phyloP scores from a whole-genome alignment of 1,139 yeast species.

The Spencermartinsiella ligniputridi region DNA sequence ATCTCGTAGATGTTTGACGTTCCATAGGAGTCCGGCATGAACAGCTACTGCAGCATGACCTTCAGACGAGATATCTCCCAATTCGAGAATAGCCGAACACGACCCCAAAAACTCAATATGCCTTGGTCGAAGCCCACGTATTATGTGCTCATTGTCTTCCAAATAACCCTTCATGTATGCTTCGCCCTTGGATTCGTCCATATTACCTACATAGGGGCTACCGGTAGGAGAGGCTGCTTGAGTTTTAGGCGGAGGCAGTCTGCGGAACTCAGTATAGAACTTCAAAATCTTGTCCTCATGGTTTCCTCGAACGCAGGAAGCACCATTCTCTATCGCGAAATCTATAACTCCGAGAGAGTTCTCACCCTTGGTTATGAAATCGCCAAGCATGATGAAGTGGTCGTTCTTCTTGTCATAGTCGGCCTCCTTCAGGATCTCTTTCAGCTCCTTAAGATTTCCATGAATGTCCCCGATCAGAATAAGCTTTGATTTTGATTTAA shows the following conservation, averaged over 20 bases:
- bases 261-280: constrained; percentile 57
- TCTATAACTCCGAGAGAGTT: constrained; percentile 67
- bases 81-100: constrained; percentile 59
- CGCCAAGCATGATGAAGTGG: constrained; percentile 72
- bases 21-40: constrained; percentile 76
- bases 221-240: constrained; percentile 11
- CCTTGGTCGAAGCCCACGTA: constrained; percentile 51
- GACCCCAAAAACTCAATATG: constrained; percentile 56
- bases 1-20: constrained; percentile 44
- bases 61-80: constrained; percentile 57
- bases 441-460: constrained; percentile 61
- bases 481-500: constrained; percentile 38
- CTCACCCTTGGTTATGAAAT: constrained; percentile 81
- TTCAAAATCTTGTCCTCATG: constrained; percentile 70
- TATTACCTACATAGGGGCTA: constrained; percentile 10
- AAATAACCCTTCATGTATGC: constrained; percentile 6
- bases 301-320: constrained; percentile 81
- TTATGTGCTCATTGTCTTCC: constrained; percentile 48
- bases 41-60: constrained; percentile 57
- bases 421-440: constrained; percentile 43
- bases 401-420: constrained; percentile 47
- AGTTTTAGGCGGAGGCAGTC: constrained; percentile 36
- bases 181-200: constrained; percentile 11
- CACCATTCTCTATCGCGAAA: constrained; percentile 47
- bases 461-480: constrained; percentile 85